Evolutionary conservation across 352 stramenopile genomes (phyloP), one percentile per base, ranked within the genome.

Genomic region (Phytopythium chamaehyphon): DNA sequence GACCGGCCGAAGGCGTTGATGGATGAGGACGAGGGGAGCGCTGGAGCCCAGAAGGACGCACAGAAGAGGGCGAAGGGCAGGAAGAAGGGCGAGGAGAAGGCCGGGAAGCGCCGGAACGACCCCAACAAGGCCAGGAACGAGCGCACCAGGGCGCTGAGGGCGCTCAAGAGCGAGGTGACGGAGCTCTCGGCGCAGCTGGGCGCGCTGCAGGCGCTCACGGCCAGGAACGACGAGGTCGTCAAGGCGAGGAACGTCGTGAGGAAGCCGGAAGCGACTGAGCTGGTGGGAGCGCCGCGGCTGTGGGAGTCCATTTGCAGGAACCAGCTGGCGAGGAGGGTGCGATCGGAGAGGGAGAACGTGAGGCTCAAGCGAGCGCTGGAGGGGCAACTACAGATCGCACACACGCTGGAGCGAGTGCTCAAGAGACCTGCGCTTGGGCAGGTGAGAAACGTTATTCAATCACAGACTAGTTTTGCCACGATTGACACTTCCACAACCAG

Each of bases 301-400:
- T 73, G 64, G 64, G 12, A 67, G 18, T 51, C 59, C 9, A 53
- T 73, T 21, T 62, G 61, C 16, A 31, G 46, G 2, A 51, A 54
- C 21, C 64, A 73, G 40, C 48, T 31, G 1, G 35, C 51, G 15
- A 38, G 51, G 8, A 49, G 53, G 4, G 42, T 54, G 23, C 42
- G 57, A 48, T 37, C 53, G 7, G 57, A 73, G 37, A 21, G 36
- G 8, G 52, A 51, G 11, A 70, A 73, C 40, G 23, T 26, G 9
- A 53, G 50, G 0, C 47, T 70, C n/a, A 70, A 67, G 18, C 47
- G 57, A n/a, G 44, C 66, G 33, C 51, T 83, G 36, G 59, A 79
- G 38, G 61, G 62, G n/a, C 71, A 79, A 22, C 59, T 71, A n/a
- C 59, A 64, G 18, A 33, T 73, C 7, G 57, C 58, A 8, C 55